phyloP scores from a whole-genome alignment of 2,329 filamentous ascomycete genomes.

The Dendrostoma leiphaemia region DNA sequence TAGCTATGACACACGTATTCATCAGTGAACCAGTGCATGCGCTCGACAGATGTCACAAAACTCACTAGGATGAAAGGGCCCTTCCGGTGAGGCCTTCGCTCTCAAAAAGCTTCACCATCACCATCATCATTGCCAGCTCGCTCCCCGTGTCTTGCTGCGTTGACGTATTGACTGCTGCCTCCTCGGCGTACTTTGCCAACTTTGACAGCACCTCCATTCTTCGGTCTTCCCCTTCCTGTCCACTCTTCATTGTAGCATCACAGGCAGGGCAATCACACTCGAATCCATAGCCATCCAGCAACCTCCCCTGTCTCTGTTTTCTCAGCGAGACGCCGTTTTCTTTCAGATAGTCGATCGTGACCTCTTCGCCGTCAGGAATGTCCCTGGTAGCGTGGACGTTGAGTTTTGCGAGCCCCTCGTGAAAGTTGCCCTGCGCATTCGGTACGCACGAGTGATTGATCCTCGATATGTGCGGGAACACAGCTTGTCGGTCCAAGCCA shows the following conservation, averaged over 20 bases:
- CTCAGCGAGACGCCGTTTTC: neutral
- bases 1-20: neutral
- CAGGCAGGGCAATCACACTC: neutral
- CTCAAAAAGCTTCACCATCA: neutral
- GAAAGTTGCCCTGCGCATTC: slow-evolving; percentile 25
- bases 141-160: neutral
- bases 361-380: neutral
- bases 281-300: neutral
- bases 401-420: neutral
- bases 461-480: slow-evolving; percentile 7
- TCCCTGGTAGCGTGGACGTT: neutral
- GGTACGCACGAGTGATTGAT: slow-evolving; percentile 29
- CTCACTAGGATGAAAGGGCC: neutral
- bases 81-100: neutral
- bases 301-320: neutral
- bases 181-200: neutral
- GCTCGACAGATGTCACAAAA: neutral
- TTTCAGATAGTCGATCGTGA: neutral
- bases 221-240: neutral
- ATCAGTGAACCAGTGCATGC: neutral
- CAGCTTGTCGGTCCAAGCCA: neutral
- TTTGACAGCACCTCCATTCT: neutral
- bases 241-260: neutral
- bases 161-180: neutral
- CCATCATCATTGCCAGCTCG: neutral